Evolutionary conservation across 2,329 filamentous ascomycete genomes (phyloP).

Genomic region (Beauveria sp.): DNA sequence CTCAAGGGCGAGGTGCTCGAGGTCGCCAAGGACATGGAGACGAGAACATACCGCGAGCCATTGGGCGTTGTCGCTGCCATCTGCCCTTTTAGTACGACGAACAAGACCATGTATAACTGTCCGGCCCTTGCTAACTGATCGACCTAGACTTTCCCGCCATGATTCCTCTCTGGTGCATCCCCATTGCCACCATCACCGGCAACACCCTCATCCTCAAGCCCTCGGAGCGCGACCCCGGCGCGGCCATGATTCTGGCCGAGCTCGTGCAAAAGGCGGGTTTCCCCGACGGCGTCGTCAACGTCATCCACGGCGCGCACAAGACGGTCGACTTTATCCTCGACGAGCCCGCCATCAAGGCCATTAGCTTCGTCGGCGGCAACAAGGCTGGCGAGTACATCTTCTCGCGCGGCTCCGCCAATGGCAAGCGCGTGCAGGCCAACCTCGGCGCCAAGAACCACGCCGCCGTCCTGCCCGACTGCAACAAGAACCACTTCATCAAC

Average conservation of each 20-base stretch:
- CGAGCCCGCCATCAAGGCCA: constrained; percentile 75
- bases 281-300: constrained; percentile 73
- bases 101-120: neutral
- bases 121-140: constrained; percentile 11
- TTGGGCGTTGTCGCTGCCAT: constrained; percentile 76
- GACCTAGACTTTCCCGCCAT: constrained; percentile 74
- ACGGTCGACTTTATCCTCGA: constrained; percentile 84
- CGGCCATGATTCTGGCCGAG: constrained; percentile 78
- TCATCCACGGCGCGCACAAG: constrained; percentile 72
- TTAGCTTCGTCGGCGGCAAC: constrained; percentile 82
- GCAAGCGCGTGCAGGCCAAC: constrained; percentile 84
- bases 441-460: constrained; percentile 86
- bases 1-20: constrained; percentile 78
- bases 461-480: constrained; percentile 75
- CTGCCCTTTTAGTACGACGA: constrained; percentile 72
- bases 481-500: constrained; percentile 85
- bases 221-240: constrained; percentile 77
- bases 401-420: constrained; percentile 68
- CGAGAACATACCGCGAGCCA: constrained; percentile 72
- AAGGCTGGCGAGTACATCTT: constrained; percentile 87
- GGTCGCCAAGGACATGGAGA: constrained; percentile 88
- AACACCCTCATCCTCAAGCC: constrained; percentile 83
- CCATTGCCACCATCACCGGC: constrained; percentile 74
- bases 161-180: constrained; percentile 89
- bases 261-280: constrained; percentile 74